Conservation (phyloP, 208 protist species). For the Crithidia fasciculata region DNA sequence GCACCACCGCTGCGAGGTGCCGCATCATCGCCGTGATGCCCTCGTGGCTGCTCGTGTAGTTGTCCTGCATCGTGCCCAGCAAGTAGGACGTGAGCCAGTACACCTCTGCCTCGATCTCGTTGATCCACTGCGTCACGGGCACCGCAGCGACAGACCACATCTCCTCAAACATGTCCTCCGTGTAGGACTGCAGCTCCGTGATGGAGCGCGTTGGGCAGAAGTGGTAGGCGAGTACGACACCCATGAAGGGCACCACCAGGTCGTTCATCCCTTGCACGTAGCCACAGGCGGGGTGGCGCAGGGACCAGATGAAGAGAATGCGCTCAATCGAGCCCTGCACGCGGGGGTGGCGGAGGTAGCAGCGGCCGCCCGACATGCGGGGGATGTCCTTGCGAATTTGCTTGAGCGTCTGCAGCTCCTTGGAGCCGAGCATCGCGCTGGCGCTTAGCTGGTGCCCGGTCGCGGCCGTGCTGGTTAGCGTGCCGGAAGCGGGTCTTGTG, state of each 20-base stretch:
- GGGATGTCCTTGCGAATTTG: conserved; percentile 93
- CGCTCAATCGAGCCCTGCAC: conserved; percentile 83
- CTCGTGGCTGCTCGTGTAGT: conserved; percentile 91
- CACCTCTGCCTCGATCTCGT: conserved; percentile 89
- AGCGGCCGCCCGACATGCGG: conserved; percentile 73
- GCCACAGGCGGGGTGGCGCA: conserved; percentile 93
- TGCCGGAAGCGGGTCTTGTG: background rate
- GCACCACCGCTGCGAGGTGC: conserved; percentile 76
- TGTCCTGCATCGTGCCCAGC: conserved; percentile 87
- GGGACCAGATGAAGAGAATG: conserved; percentile 93
- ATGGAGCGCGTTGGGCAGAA: conserved; percentile 59
- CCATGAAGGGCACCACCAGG: conserved; percentile 91
- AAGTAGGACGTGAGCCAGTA: conserved; percentile 92
- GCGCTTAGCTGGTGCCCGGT: conserved; percentile 27
- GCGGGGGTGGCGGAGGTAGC: conserved; percentile 69
- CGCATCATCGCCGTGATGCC: conserved; percentile 91
- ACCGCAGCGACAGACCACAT: conserved; percentile 45
- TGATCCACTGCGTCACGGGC: conserved; percentile 52
- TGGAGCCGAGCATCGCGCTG: conserved; percentile 48
- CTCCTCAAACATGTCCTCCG: conserved; percentile 36
- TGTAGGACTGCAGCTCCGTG: conserved; percentile 50
- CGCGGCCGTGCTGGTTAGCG: background rate
- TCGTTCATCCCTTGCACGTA: conserved; percentile 97
- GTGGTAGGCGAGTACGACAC: conserved; percentile 71
- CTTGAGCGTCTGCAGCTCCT: conserved; percentile 61